These are phyloP conservation scores for Thelephora terrestris DNA, from an alignment of 1,284 basidiomycete species.

Conservation along the genomic window DNA sequence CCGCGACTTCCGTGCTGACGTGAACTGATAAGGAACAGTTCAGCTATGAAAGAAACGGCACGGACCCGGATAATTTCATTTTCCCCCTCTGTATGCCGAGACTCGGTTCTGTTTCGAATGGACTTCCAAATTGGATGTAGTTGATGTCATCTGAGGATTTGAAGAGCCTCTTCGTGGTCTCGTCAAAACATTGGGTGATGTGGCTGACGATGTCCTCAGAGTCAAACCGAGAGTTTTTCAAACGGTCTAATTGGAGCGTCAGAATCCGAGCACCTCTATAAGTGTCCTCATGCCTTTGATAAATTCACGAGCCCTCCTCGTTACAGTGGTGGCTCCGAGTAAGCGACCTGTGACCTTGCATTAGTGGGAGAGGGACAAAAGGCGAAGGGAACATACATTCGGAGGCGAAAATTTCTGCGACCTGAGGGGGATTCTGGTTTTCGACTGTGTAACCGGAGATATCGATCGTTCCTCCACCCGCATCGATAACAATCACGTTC, in stretches of 20 bases:
- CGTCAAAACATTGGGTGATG: not conserved
- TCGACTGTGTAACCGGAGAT: slow-evolving; percentile 36
- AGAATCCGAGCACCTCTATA: not conserved
- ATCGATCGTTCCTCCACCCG: slow-evolving; percentile 47
- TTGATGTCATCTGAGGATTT: not conserved
- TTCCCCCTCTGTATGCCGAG: not conserved
- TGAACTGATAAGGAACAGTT: not conserved
- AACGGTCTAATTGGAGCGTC: too few species aligned
- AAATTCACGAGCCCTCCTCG: too few species aligned
- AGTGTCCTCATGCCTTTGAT: not conserved
- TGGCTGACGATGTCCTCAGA: not conserved
- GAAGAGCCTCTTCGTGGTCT: not conserved
- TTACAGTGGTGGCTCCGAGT: too few species aligned
- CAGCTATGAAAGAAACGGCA: not conserved
- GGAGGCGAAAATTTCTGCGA: slow-evolving; percentile 31
- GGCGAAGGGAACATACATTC: slow-evolving; percentile 26
- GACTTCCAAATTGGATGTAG: not conserved
- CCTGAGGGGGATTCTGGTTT: slow-evolving; percentile 10
- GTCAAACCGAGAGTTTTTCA: not conserved
- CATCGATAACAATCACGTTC: slow-evolving; percentile 45
- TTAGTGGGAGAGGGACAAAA: not conserved
- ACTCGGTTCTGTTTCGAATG: not conserved
- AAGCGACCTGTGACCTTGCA: too few species aligned
- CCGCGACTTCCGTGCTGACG: slow-evolving; percentile 19
- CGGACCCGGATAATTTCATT: not conserved